A percentile compares a stretch with the other conserved stretches of the same genome.
phyloP scores from a whole-genome alignment of 768 basidiomycete species.

The Podaxis mareebaensis region DNA sequence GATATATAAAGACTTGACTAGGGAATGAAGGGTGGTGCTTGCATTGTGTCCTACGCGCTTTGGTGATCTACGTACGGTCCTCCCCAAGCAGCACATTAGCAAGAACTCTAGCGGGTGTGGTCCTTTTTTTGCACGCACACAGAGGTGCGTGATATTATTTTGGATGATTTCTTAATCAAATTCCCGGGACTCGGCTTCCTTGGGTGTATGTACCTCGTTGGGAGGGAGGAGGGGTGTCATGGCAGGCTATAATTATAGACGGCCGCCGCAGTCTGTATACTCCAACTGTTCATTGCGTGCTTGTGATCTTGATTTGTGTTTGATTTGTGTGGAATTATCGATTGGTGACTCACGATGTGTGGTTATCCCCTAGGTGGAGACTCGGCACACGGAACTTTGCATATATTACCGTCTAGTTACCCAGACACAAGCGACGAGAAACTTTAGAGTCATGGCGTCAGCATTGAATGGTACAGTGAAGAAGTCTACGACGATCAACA shows the following conservation, averaged over 20 bases:
- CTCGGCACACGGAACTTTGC: not conserved
- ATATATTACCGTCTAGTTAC: not conserved
- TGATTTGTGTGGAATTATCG: not conserved
- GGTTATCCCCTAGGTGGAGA: not conserved
- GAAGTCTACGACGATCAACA: slow-evolving; percentile 9
- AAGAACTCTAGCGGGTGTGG: not conserved
- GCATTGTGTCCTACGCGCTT: not conserved
- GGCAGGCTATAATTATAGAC: not conserved
- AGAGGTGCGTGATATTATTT: not conserved
- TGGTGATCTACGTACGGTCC: not conserved
- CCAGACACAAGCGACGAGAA: not conserved
- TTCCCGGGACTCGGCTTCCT: not conserved
- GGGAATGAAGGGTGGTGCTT: not conserved
- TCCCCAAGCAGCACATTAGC: not conserved
- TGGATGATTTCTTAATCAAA: not conserved
- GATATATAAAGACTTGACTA: not conserved
- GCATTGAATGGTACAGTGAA: not conserved
- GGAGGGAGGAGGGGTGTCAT: not conserved
- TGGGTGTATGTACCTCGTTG: not conserved
- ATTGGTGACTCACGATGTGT: not conserved
- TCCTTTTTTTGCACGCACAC: not conserved
- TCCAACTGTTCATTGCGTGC: no score
- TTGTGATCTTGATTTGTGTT: not conserved
- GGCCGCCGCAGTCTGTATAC: no score
- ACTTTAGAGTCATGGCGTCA: not conserved